Evolutionary conservation across 2,329 filamentous ascomycete genomes (phyloP).

Genomic region (Aspergillus quadricinctus): DNA sequence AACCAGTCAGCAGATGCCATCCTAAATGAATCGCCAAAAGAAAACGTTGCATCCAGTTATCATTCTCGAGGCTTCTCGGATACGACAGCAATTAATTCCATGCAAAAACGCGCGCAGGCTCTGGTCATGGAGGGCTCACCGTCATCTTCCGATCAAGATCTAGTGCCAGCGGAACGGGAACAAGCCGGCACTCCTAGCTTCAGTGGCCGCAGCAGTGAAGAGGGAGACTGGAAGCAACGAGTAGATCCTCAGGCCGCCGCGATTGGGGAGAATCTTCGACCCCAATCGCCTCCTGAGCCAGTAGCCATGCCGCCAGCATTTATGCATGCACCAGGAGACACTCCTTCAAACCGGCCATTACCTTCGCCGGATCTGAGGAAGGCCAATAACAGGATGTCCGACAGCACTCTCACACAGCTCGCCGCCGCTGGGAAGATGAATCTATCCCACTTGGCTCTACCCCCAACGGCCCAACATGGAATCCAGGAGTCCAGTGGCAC

Average conservation of each 20-base stretch:
- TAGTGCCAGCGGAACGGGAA: constrained; percentile 21
- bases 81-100: constrained; percentile 20
- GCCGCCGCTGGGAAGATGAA: constrained; percentile 59
- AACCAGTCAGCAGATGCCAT: constrained; percentile 37
- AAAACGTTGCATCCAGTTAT: constrained; percentile 17
- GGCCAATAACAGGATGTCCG: constrained; percentile 79
- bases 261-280: constrained; percentile 31
- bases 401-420: constrained; percentile 74
- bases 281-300: constrained; percentile 65
- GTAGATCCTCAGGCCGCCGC: constrained; percentile 21
- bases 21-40: constrained; percentile 22
- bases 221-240: constrained; percentile 31
- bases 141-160: constrained; percentile 34
- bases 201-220: constrained; percentile 38
- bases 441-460: constrained; percentile 32
- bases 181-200: constrained; percentile 21
- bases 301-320: constrained; percentile 77
- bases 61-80: constrained; percentile 33
- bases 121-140: constrained; percentile 28
- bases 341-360: constrained; percentile 65
- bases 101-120: constrained; percentile 10
- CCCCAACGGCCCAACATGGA: constrained; percentile 38
- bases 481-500: constrained; percentile 24
- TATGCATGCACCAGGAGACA: constrained; percentile 66
- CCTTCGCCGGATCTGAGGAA: constrained; percentile 73